Evolutionary conservation across 208 protist genomes (phyloP), one percentile per base, ranked within the genome.

Genomic region (Borovskyia barvae): DNA sequence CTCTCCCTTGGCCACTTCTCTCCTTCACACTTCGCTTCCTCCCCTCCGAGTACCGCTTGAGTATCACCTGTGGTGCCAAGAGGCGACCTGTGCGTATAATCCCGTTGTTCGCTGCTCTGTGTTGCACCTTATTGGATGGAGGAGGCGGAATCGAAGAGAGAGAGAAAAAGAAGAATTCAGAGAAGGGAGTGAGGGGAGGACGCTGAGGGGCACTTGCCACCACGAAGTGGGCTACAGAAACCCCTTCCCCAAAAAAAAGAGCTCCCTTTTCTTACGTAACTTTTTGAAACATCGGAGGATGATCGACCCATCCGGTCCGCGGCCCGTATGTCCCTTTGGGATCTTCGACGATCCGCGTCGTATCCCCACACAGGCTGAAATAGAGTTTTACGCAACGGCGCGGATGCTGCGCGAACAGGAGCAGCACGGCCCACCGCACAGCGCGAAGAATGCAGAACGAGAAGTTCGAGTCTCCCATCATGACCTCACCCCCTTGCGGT

Each of bases 261-360:
- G n/a, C 19, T 7, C 15, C 15, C 1, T n/a, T 51, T 17, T 36
- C 15, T 5, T 29, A 5, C 1, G 24, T 25, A 17, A 32, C 8
- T 25, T 17, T 1, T 7, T 30, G 28, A 33, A 17, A 17, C 6
- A 15, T 45, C n/a, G 20, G 29, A 15, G 2, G 0, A 51, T 51
- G 46, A 15, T 29, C 24, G 14, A 20, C 24, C 11, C 14, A 14
- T 15, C 7, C 46, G n/a, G 5, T 1, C 25, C 46, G 6, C 25
- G 24, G 26, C 28, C 46, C 24, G 12, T 6, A 25, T 37, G 36
- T 25, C 46, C 28, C n/a, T 51, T 32, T 36, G 46, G 46, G 9
- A 51, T 29, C n/a, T 51, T 51, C 17, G 46, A 29, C 46, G 25
- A 51, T 3, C 46, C 46, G n/a, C 2, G 36, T 29, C 46, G 46